Base-by-base conservation (phyloP, 352 stramenopile species). In the Globisporangium alternatum region DNA sequence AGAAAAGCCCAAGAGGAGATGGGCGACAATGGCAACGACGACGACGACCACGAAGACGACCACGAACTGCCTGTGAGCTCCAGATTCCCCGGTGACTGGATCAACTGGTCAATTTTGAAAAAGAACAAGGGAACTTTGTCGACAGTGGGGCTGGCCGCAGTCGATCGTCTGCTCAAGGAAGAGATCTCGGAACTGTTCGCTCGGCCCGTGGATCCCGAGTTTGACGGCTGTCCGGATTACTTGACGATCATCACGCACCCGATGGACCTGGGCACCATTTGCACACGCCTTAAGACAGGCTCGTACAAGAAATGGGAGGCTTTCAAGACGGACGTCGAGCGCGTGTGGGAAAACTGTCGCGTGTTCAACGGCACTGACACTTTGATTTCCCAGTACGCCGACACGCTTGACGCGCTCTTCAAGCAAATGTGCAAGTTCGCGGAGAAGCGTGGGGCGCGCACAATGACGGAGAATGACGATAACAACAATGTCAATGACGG, bases 181-280 rank as follows among this genome's bases (percentile, higher is more conserved):
- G 79, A 90, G 61, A 81, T 83, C 45, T 71, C 87, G 70, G 77
- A 93, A 56, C 69, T 94, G 10, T 97, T 97, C 70, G 75, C 84
- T 49, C 85, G 87, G 21, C 89, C 89, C 2, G 89, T 97, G 13
- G 78, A 96, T 71, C 86, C 88, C 0, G 82, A 85, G 60, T 70
- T 86, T 41, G 84, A 96, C 67, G 85, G 85, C 33, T 95, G 88
- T 72, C 85, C 85, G 9, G 85, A 94, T 63, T 97, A 97, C 59
- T 75, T 94, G 48, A 78, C 75, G 10, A 75, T 95, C 33, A 90
- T 97, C 62, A 67, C 87, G 55, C 71, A 92, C 7, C 89, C 89
- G 1, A 97, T 97, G 65, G 89, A 97, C 66, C 72, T 97, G 13
- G 86, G 84, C 13, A 97, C 89, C 3, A 91, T 97, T 59, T 80